Base-by-base conservation (phyloP, 805 yeast species). In the Starmerella khaoyaiensis region DNA sequence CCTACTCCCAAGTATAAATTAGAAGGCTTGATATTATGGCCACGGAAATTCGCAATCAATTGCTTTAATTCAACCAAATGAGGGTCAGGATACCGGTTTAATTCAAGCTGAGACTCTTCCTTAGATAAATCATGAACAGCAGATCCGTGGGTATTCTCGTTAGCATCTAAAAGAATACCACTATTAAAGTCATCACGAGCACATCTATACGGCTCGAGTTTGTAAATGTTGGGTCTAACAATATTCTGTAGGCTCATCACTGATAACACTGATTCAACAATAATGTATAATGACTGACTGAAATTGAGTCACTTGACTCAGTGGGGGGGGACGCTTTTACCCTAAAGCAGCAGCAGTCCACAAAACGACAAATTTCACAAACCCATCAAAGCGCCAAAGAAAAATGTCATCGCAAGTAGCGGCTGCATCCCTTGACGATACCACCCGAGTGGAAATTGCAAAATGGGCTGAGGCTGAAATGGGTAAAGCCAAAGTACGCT, bases 21-120 rank as follows among this genome's bases (percentile, higher is more conserved):
- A 5, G 66, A 78, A 0, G 79, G 71, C 1, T 63, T 59, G 44
- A 81, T 54, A 3, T 55, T 65, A 2, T 54, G 44, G 55, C 82
- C 84, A 46, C 98, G 69, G 54, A 78, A 78, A 27, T 72, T 64
- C 33, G 80, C 72, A 34, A 87, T 65, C 46, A 74, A 74, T 44
- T 69, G 62, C 55, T 90, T 90, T 50, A 90, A 67, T 23, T 67
- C 76, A 5, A 70, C 41, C 54, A 87, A 97, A 60, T 90, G 96
- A 8, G 98, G 98, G 52, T 90, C 98, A 14, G 98, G 98, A 57
- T 90, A 90, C 52, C 98, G 69, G 63, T 90, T 77, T 49, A 90
- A 71, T 33, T 75, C 77, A 46, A 73, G 61, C 1, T 48, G 40
- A 11, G 56, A 41, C 44, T 79, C 87, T 1, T 58, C 59, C 1